phyloP scores from a whole-genome alignment of 768 basidiomycete genomes.

The Leccinum rimulosum region DNA sequence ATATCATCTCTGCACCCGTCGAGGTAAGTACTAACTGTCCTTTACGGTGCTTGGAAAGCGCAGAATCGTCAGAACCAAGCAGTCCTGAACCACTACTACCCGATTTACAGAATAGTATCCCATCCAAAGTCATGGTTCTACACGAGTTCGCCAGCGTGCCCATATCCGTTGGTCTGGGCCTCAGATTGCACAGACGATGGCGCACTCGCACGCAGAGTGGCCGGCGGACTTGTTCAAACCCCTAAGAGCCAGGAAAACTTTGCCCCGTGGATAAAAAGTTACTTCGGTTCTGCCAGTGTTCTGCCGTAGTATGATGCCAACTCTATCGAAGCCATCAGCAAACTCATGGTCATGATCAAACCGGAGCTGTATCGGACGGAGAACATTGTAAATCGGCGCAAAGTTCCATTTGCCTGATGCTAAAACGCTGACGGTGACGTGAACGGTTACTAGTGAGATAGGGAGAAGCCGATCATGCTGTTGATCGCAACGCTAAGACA shows the following conservation, averaged over 20 bases:
- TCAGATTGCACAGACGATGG: conserved; percentile 53
- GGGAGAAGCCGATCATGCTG: conserved; percentile 45
- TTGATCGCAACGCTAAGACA: conserved; percentile 34
- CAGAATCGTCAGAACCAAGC: too few relatives aligned
- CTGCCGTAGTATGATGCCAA: conserved; percentile 51
- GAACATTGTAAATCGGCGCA: conserved; percentile 37
- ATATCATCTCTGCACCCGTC: not conserved
- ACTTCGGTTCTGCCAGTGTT: conserved; percentile 39
- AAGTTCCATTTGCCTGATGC: not conserved
- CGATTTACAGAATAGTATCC: not conserved
- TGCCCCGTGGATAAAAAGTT: conserved; percentile 48
- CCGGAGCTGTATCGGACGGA: conserved; percentile 41
- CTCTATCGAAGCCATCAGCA: conserved; percentile 43
- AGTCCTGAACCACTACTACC: too few relatives aligned
- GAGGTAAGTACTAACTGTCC: not conserved
- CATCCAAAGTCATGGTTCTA: not conserved
- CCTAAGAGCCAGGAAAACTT: conserved; percentile 50
- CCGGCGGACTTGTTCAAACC: conserved; percentile 49
- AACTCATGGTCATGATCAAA: conserved; percentile 31
- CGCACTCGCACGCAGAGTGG: conserved; percentile 35
- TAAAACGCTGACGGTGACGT: not conserved
- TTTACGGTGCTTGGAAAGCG: too few relatives aligned
- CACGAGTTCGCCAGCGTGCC: not conserved
- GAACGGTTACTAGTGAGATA: conserved; percentile 47
- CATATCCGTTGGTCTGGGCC: conserved; percentile 49